Conservation (phyloP, 1,139 yeast genomes). For the Suhomyces anneliseae region DNA sequence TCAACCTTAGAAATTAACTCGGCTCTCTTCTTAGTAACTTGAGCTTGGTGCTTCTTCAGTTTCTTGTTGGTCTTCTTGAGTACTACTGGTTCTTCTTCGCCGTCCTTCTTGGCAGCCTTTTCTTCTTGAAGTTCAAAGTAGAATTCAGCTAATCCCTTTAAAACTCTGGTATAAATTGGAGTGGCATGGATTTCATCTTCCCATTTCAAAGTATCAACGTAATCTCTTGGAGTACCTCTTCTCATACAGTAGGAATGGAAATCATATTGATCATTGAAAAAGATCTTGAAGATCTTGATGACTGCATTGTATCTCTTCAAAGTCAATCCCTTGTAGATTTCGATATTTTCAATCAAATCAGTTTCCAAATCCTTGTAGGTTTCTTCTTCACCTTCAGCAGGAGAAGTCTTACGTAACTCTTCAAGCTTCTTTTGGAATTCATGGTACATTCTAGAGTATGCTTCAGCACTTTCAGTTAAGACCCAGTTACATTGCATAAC, state of each 20-base stretch:
- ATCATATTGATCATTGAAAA: conserved; percentile 83
- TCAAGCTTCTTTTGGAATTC: conserved; percentile 21
- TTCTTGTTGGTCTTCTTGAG: conserved; percentile 29
- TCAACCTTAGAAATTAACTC: conserved; percentile 43
- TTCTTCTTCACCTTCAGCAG: conserved; percentile 18
- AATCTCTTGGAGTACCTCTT: conserved; percentile 86
- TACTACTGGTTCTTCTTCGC: conserved; percentile 20
- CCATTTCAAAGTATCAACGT: conserved; percentile 75
- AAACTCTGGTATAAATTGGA: conserved; percentile 70
- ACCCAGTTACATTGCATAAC: conserved; percentile 94
- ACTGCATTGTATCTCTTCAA: conserved; percentile 76
- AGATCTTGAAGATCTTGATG: conserved; percentile 65
- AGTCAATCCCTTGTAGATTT: conserved; percentile 64
- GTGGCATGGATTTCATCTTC: conserved; percentile 70
- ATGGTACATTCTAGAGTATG: conserved; percentile 49
- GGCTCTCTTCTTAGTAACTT: conserved; percentile 36
- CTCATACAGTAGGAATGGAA: conserved; percentile 93
- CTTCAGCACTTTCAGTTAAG: conserved; percentile 80
- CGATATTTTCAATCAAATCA: conserved; percentile 37
- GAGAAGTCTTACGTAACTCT: conserved; percentile 14
- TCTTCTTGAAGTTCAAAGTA: conserved; percentile 49
- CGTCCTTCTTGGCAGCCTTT: conserved; percentile 14
- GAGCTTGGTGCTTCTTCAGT: conserved; percentile 35
- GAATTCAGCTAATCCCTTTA: conserved; percentile 62
- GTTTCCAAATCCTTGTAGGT: conserved; percentile 28